Conservation (phyloP, 1,139 yeast species). For the Candida buenavistaensis region DNA sequence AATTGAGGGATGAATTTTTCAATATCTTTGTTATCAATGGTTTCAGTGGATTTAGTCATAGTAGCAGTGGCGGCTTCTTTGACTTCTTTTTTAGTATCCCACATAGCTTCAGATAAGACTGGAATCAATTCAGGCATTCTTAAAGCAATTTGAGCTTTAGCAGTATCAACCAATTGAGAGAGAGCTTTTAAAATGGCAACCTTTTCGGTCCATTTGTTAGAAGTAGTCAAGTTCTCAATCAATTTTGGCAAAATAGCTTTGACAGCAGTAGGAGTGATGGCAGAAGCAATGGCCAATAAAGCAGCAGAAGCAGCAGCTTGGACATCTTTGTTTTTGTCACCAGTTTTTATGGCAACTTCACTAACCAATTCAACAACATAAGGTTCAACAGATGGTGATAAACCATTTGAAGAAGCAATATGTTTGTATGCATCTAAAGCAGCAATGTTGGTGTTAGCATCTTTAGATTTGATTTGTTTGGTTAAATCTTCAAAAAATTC, state of each 20-base stretch:
- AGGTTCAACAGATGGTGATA: constrained; percentile 94
- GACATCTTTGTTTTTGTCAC: constrained; percentile 83
- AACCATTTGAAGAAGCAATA: constrained; percentile 78
- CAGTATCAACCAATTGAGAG: constrained; percentile 86
- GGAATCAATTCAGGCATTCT: constrained; percentile 99
- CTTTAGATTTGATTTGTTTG: constrained; percentile 77
- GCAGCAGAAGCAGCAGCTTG: constrained; percentile 72
- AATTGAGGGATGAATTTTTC: constrained; percentile 98
- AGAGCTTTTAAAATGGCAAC: constrained; percentile 84
- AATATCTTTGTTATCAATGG: constrained; percentile 99
- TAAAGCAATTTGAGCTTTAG: constrained; percentile 93
- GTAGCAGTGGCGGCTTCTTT: constrained; percentile 95
- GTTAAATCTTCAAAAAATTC: constrained; percentile 79
- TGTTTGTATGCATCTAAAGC: constrained; percentile 84
- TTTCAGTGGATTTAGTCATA: constrained; percentile 94
- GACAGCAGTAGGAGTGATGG: constrained; percentile 90
- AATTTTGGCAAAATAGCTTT: constrained; percentile 86
- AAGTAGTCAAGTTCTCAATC: constrained; percentile 62
- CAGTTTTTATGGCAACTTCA: constrained; percentile 73
- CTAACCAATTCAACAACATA: constrained; percentile 75
- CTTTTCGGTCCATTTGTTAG: constrained; percentile 99
- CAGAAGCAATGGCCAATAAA: constrained; percentile 71
- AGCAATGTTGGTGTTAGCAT: constrained; percentile 58
- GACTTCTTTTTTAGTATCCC: constrained; percentile 99
- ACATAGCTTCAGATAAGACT: constrained; percentile 97